Base-by-base conservation (phyloP, 1,284 basidiomycete genomes). In the Tilletia caries region DNA sequence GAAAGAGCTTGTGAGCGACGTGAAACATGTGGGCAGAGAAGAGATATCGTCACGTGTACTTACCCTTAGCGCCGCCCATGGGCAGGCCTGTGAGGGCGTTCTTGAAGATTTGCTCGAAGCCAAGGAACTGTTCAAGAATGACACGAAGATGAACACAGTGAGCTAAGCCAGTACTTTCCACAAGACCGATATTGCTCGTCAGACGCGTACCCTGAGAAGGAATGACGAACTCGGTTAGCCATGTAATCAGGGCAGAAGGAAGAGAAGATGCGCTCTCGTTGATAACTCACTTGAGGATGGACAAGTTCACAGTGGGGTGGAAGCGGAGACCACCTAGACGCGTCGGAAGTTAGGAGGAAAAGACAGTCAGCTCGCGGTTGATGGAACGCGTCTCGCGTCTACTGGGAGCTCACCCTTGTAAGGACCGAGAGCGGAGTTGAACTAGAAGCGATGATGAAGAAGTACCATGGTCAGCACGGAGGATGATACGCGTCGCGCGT, bases 91-190 rank as follows among this genome's bases (percentile, higher is more conserved):
- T 91, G 37, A 92, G 86, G 46, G 91, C 91, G 84, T 92, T 92
- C 86, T 92, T 92, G 88, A 92, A 91, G 77, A 89, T 90, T 84
- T 89, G 88, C 85, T 92, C 91, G 83, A 91, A 91, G 68, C 90
- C 91, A 75, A 92, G 88, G 89, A 92, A 62, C 58, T 62, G n/a
- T n/a, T n/a, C n/a, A n/a, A n/a, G n/a, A n/a, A n/a, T n/a, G n/a
- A n/a, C n/a, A 29, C 32, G 32, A 23, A 20, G 37, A 41, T 6
- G 37, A 41, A 41, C n/a, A n/a, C n/a, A n/a, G n/a, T n/a, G 37
- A 41, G 37, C 37, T 10, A 41, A 41, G 37, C 1, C 8, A 41
- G 37, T 10, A 41, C 37, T 6, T n/a, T n/a, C n/a, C n/a, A n/a
- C n/a, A n/a, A n/a, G n/a, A n/a, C n/a, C n/a, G n/a, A n/a, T n/a